Evolutionary conservation across 2,329 filamentous ascomycete genomes (phyloP).

Genomic region (Beauveria rudraprayagi): DNA sequence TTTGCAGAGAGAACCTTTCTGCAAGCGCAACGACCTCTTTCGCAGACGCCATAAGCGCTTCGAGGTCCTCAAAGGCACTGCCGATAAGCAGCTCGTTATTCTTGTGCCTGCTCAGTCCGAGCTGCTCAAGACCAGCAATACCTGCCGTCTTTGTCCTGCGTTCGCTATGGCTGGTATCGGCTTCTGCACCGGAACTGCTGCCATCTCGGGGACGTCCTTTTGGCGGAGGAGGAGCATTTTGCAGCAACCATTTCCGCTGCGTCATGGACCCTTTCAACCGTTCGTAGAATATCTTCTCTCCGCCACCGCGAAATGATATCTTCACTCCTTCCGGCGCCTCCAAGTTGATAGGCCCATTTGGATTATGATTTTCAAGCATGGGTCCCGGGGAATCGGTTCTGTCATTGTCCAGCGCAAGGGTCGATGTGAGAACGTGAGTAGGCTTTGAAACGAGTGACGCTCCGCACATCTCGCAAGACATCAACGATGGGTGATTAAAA

Average conservation of each 20-base stretch:
- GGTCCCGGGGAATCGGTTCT: conserved; percentile 75
- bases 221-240: conserved; percentile 81
- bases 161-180: conserved; percentile 21
- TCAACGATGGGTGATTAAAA: conserved; percentile 78
- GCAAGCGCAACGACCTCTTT: conserved; percentile 93
- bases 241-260: conserved; percentile 91
- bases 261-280: conserved; percentile 79
- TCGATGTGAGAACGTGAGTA: conserved; percentile 27
- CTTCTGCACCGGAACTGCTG: conserved; percentile 19
- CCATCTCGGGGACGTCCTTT: conserved; percentile 41
- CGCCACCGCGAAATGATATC: conserved; percentile 81
- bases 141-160: conserved; percentile 58
- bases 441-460: conserved; percentile 58
- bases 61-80: conserved; percentile 88
- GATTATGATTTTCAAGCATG: conserved; percentile 36
- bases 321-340: conserved; percentile 73
- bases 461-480: conserved; percentile 85
- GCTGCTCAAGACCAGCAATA: conserved; percentile 84
- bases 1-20: conserved; percentile 72
- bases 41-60: conserved; percentile 93
- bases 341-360: conserved; percentile 24
- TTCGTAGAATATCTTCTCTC: conserved; percentile 85
- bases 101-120: conserved; percentile 74
- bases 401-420: conserved; percentile 25
- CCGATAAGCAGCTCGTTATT: conserved; percentile 93